phyloP scores from a whole-genome alignment of 2,329 filamentous ascomycete species.

The Alternaria burnsii region DNA sequence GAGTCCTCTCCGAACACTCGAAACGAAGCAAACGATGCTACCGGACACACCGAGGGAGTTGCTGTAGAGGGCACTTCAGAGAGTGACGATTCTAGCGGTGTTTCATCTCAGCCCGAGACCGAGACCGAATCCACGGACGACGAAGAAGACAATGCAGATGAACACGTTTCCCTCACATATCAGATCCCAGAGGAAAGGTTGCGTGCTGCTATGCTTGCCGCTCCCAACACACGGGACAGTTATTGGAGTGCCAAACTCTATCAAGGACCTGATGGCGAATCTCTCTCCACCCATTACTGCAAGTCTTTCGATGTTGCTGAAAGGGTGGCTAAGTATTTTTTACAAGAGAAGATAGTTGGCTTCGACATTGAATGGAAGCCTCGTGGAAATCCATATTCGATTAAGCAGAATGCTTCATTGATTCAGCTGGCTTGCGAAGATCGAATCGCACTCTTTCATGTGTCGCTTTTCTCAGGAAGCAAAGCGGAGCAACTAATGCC shows the following conservation, averaged over 20 bases:
- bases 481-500: constrained; percentile 66
- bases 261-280: constrained; percentile 61
- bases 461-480: constrained; percentile 62
- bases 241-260: constrained; percentile 77
- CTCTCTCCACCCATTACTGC: constrained; percentile 81
- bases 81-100: background rate
- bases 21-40: background rate
- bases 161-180: constrained; percentile 36
- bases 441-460: constrained; percentile 81
- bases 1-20: background rate
- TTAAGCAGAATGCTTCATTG: constrained; percentile 82
- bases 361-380: constrained; percentile 89
- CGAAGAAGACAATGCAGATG: constrained; percentile 22
- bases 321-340: constrained; percentile 71
- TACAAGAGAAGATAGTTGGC: constrained; percentile 75
- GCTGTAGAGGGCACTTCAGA: background rate
- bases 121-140: constrained; percentile 11
- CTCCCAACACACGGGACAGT: constrained; percentile 38
- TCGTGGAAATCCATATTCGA: constrained; percentile 53
- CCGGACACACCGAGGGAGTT: background rate
- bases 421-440: constrained; percentile 83
- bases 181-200: constrained; percentile 44
- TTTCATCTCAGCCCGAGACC: constrained; percentile 1
- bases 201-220: constrained; percentile 40
- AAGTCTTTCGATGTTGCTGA: constrained; percentile 72